Evolutionary conservation across 257 asterid species (phyloP).

Genomic region (Nicotiana tomentosiformis): DNA sequence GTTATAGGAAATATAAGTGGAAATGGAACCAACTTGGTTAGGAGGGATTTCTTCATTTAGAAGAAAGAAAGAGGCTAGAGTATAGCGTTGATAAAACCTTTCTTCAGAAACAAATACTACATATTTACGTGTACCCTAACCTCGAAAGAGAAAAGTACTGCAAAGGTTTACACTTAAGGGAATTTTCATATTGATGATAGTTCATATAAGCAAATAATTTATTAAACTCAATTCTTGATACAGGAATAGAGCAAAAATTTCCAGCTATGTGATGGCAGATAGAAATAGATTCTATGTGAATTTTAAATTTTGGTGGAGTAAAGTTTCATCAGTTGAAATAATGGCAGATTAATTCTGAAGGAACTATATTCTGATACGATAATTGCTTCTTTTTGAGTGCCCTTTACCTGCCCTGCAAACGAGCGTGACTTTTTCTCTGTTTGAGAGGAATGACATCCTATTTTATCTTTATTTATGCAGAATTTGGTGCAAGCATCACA

Average conservation of each 20-base stretch:
- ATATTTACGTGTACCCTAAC: neutral
- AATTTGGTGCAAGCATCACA: constrained; percentile 47
- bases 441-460: neutral
- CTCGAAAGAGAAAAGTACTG: neutral
- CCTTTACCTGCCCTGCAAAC: neutral
- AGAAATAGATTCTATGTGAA: neutral
- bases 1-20: neutral
- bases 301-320: neutral
- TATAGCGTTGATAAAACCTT: neutral
- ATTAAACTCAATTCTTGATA: neutral
- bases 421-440: neutral
- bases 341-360: neutral
- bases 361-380: neutral
- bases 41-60: neutral
- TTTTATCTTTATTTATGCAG: constrained; percentile 30
- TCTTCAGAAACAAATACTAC: neutral
- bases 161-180: neutral
- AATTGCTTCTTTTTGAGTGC: neutral
- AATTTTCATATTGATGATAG: neutral
- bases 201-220: neutral
- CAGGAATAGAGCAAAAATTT: neutral
- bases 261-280: neutral
- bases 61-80: neutral
- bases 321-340: neutral
- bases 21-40: neutral